Evolutionary conservation across 169 alveolate species (phyloP).

Genomic region (Perkinsus olseni): DNA sequence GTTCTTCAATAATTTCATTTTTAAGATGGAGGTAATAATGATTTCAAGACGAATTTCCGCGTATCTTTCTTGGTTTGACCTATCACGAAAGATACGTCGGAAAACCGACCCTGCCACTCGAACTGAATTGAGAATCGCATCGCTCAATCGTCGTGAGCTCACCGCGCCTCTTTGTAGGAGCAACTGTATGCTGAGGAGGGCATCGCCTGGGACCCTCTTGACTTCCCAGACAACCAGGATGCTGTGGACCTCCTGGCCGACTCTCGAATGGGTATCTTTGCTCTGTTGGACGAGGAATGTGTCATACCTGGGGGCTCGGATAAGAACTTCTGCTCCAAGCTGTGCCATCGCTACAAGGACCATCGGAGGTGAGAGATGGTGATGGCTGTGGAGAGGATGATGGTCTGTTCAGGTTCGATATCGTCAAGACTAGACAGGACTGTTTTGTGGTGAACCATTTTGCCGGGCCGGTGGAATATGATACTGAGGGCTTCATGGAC

Average conservation of each 20-base stretch:
- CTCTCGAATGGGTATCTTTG: constrained; percentile 58
- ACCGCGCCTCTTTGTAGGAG: constrained; percentile 9
- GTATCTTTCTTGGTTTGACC: no score
- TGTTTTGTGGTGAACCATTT: constrained; percentile 83
- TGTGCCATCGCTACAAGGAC: constrained; percentile 46
- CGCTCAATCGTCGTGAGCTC: no score
- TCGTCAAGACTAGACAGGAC: constrained; percentile 59
- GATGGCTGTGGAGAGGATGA: not conserved
- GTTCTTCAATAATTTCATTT: constrained; percentile 86
- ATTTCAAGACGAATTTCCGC: no score
- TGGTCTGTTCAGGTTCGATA: constrained; percentile 45
- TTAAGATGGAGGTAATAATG: constrained; percentile 78
- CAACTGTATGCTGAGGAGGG: constrained; percentile 24
- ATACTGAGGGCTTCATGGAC: constrained; percentile 81
- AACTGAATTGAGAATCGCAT: no score
- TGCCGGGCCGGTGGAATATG: constrained; percentile 92
- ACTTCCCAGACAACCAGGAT: constrained; percentile 90
- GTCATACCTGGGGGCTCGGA: constrained; percentile 80
- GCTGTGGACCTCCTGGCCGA: constrained; percentile 87
- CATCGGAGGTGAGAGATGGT: not conserved
- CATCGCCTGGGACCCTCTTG: constrained; percentile 88
- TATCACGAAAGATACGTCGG: no score
- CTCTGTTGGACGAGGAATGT: constrained; percentile 87
- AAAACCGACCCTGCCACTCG: no score
- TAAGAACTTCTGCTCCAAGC: constrained; percentile 57